These are phyloP conservation scores for Lotmaria passim DNA, from an alignment of 208 protist species.

Conservation along the genomic window DNA sequence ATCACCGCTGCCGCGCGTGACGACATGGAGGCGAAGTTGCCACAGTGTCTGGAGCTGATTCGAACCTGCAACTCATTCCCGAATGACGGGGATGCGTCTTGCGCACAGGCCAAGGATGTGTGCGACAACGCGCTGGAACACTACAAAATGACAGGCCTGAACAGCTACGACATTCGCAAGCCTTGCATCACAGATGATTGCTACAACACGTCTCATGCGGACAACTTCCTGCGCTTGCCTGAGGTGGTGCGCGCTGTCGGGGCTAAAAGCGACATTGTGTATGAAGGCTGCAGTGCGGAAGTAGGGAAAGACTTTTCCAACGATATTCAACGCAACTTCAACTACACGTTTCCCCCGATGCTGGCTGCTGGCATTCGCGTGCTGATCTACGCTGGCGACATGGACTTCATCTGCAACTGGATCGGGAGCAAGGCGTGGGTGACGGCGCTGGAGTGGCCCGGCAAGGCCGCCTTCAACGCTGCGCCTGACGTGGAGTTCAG, in stretches of 20 bases:
- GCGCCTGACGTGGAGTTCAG: conserved; percentile 45
- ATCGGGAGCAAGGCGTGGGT: conserved; percentile 90
- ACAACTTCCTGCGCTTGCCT: not conserved
- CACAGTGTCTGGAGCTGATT: conserved; percentile 53
- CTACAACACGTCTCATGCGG: not conserved
- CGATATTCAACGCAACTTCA: conserved; percentile 80
- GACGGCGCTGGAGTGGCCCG: conserved; percentile 69
- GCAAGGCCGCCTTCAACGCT: conserved; percentile 53
- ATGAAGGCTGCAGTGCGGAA: conserved; percentile 49
- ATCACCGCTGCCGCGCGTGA: conserved; percentile 43
- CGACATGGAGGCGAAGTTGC: conserved; percentile 52
- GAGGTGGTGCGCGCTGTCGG: conserved; percentile 1
- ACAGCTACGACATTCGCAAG: conserved; percentile 86
- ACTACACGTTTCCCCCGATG: conserved; percentile 62
- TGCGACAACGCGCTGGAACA: not conserved
- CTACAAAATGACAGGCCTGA: conserved; percentile 63
- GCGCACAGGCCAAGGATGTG: conserved; percentile 1
- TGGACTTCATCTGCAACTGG: conserved; percentile 94
- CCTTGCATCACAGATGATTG: conserved; percentile 37
- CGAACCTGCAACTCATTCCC: conserved; percentile 33
- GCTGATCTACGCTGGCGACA: conserved; percentile 92
- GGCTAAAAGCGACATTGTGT: not conserved
- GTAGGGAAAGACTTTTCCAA: conserved; percentile 50
- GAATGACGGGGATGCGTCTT: conserved; percentile 9
- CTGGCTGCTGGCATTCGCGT: conserved; percentile 73